Evolutionary conservation across 768 basidiomycete species (phyloP), one percentile per base, ranked within the genome.

Genomic region (Phaeotremella fagi): DNA sequence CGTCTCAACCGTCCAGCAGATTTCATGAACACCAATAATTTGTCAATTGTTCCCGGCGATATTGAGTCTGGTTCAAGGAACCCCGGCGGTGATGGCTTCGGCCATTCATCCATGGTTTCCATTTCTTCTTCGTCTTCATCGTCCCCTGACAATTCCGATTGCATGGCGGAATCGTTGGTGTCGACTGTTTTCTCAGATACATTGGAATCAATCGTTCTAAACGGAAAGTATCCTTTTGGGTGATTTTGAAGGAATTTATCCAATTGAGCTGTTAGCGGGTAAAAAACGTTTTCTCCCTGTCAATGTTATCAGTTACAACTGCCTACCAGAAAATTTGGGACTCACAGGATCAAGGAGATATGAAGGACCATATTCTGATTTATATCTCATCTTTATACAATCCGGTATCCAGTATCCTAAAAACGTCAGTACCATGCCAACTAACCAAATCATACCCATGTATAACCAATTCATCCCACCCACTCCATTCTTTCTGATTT

Each of bases 361-460:
- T 2, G 92, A 95, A 0, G 94, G 94, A 0, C 79, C 72, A 61
- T 92, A 99, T 50, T 95, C 90, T 25, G 85, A 91, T 67, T 99
- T 99, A 75, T 99, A 98, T 50, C 80, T 80, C 95, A 98, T 98
- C 75, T 99, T 99, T 46, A 77, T 82, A 68, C 92, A 97, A 1
- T 87, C 83, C 62, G 95, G 81, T 33, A 98, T 86, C 72, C 97
- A 98, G 73, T 83, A 97, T 5, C 92, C 92, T 95, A 63, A 5
- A 12, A 15, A 25, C 9, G 15, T 22, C 36, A 42, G 23, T 5
- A 36, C n/a, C 3, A 11, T 14, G 1, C 1, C 4, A 9, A 33
- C 55, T 20, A 15, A 42, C 20, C 15, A 25, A 35, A 22, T 18
- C 16, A 49, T 58, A 88, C 92, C 95, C 85, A 99, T 87, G 70